A percentile compares a stretch with the other conserved stretches of the same genome.
phyloP scores from a whole-genome alignment of 78 protist genomes.

The Pigoraptor vietnamica region DNA sequence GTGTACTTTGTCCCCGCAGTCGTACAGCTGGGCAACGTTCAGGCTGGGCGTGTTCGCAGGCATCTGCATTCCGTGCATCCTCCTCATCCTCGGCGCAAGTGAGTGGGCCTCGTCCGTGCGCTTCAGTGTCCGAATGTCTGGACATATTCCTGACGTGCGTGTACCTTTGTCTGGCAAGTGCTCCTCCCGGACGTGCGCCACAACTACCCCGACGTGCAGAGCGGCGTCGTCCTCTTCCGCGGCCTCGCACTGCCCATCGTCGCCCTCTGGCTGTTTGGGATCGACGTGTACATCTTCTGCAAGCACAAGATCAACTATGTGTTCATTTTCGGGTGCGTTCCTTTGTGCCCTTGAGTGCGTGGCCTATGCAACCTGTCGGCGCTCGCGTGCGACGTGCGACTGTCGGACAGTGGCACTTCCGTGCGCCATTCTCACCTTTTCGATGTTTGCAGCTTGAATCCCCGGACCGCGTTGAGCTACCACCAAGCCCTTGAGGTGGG shows the following conservation, averaged over 20 bases:
- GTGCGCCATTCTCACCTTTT: no score
- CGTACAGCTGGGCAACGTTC: background rate
- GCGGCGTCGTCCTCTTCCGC: background rate
- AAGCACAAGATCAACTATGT: conserved; percentile 1
- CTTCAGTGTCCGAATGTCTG: background rate
- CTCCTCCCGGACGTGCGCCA: background rate
- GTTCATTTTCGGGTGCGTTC: no score
- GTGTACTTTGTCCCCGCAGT: background rate
- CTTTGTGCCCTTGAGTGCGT: no score
- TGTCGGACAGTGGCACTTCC: no score
- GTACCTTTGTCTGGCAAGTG: background rate
- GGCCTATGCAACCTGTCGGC: no score
- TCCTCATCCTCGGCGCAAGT: background rate
- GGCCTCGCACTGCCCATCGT: background rate
- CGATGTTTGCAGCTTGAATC: background rate
- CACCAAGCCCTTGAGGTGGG: background rate
- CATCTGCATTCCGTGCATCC: background rate
- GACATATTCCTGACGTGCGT: background rate
- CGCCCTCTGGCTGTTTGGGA: background rate
- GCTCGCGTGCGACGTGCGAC: no score
- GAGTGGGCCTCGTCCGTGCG: background rate
- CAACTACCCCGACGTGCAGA: background rate
- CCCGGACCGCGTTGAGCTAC: background rate
- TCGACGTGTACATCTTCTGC: conserved; percentile 8
- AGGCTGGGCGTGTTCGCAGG: background rate